These are phyloP conservation scores for Fomitopsis pulvina DNA, from an alignment of 768 basidiomycete species.

Conservation along the genomic window DNA sequence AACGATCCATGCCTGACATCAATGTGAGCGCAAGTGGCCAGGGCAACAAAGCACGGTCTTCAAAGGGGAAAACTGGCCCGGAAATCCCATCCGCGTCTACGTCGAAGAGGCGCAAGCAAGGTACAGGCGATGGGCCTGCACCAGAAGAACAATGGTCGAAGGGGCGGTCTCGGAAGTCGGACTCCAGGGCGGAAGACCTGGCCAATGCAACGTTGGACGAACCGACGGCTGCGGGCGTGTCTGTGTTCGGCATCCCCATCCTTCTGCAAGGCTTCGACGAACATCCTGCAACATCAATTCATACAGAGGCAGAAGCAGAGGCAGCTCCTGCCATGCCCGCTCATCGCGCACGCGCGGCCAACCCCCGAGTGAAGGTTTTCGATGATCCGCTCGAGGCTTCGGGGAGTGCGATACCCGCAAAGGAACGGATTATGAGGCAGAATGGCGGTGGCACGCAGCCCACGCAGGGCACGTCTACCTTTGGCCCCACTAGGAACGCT, in stretches of 20 bases:
- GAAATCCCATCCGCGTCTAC: too few species aligned
- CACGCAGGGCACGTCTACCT: not conserved
- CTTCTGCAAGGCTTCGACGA: not conserved
- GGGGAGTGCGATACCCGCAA: conserved; percentile 40
- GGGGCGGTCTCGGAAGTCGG: not conserved
- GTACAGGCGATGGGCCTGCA: too few species aligned
- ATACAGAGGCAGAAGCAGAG: not conserved
- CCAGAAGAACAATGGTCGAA: not conserved
- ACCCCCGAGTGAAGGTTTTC: conserved; percentile 48
- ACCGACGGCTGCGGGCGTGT: not conserved
- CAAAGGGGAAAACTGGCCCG: not conserved
- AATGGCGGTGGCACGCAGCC: not conserved
- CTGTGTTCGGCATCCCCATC: conserved; percentile 6
- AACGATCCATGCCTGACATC: not conserved
- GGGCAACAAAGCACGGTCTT: too few species aligned
- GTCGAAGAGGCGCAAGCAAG: too few species aligned
- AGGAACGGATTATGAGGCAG: conserved; percentile 36
- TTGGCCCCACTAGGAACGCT: not conserved
- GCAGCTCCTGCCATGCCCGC: conserved; percentile 13
- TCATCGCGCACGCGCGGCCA: conserved; percentile 43
- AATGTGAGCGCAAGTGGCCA: too few species aligned
- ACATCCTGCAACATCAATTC: not conserved
- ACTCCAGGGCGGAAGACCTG: not conserved
- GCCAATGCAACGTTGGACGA: not conserved
- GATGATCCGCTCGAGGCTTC: conserved; percentile 26